Base-by-base conservation (phyloP, 1,284 basidiomycete species). In the Moniliophthora roreri region DNA sequence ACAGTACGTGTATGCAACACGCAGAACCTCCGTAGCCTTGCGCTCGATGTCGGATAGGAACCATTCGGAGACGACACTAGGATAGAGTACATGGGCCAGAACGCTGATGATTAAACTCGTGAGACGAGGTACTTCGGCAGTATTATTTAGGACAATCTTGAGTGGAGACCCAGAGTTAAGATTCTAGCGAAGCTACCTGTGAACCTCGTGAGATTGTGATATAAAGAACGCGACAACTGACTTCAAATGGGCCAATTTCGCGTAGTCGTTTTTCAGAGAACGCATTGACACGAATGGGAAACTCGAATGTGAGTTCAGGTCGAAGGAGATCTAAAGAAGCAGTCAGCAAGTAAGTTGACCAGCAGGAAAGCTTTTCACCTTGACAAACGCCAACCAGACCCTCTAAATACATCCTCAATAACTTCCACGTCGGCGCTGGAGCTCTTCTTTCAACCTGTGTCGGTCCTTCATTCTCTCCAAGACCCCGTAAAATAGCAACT, bases 11-110 rank as follows among this genome's bases (percentile, higher is more conserved):
- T 82, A 79, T n/a, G 72, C 64, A 35, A 67, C 62, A 26, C 70
- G 66, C n/a, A 72, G 58, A 5, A 74, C 60, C 42, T 75, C 74
- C 8, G 73, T 65, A 2, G 73, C 63, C 26, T 68, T 69, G 26
- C 73, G 73, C 28, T 73, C 59, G 40, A 81, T 57, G 56, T 85
- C 80, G 13, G 64, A 62, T 3, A 84, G 66, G 51, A 82, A 79
- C 66, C 75, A 77, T 28, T 77, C 73, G 7, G 70, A 74, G 34
- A 71, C 67, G 13, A 76, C 60, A 1, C 74, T 62, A 0, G 74
- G 73, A 37, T 64, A 67, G 42, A 84, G 58, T 1, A 75, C 63
- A 47, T 67, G 69, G 35, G 73, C 65, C 11, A 78, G 58, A n/a
- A 80, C 62, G 23, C 80, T 72, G 16, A 79, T 60, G 11, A 80